phyloP scores from a whole-genome alignment of 257 asterid genomes.

The Solanum medicagineum region DNA sequence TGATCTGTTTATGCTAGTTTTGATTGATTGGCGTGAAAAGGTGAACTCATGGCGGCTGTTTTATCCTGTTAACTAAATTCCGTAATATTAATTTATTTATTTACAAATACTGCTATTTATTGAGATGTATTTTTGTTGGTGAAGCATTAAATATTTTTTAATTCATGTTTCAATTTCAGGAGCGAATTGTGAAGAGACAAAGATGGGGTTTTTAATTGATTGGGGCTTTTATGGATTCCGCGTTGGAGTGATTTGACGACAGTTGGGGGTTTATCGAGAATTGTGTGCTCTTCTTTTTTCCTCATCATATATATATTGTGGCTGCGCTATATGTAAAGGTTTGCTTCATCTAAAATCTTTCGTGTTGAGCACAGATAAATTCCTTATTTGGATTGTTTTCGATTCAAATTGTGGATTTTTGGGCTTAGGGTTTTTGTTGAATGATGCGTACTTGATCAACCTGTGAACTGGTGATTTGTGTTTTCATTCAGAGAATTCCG shows the following conservation, averaged over 20 bases:
- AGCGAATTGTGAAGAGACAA: not conserved
- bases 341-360: not conserved
- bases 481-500: not conserved
- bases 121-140: not conserved
- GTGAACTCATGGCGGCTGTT: not conserved
- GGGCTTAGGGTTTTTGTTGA: not conserved
- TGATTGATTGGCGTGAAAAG: not conserved
- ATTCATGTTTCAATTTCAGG: not conserved
- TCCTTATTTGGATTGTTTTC: not conserved
- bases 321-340: not conserved
- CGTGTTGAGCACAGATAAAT: not conserved
- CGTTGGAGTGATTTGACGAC: not conserved
- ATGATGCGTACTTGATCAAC: not conserved
- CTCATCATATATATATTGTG: not conserved
- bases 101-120: not conserved
- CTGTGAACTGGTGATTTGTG: not conserved
- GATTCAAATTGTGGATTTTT: not conserved
- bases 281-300: not conserved
- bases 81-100: not conserved
- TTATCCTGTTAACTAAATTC: not conserved
- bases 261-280: not conserved
- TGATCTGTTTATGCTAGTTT: not conserved
- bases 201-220: not conserved
- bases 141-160: not conserved
- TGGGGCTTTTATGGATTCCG: not conserved